These are phyloP conservation scores for Globisporangium paroecandrum DNA, from an alignment of 352 stramenopile genomes.

Conservation along the genomic window DNA sequence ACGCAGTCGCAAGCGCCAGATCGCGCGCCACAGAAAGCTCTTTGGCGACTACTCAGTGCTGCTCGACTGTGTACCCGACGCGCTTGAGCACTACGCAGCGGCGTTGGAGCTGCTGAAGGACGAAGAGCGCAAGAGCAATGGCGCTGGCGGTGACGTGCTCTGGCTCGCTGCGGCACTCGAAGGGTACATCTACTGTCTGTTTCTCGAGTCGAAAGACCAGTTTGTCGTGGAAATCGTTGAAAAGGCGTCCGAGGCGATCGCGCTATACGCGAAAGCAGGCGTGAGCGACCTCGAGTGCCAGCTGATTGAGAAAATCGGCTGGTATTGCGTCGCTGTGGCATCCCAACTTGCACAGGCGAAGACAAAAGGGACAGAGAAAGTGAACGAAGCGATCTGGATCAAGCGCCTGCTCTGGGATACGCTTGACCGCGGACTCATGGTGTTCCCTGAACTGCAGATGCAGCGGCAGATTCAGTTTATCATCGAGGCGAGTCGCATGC, in stretches of 20 bases:
- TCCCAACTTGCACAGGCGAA: slow-evolving; percentile 23
- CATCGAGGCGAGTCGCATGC: slow-evolving; percentile 56
- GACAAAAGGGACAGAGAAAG: slow-evolving; percentile 26
- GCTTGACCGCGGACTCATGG: slow-evolving; percentile 48
- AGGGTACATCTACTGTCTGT: slow-evolving; percentile 64
- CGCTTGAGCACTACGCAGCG: slow-evolving; percentile 62
- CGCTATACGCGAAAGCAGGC: slow-evolving; percentile 61
- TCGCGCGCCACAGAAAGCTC: slow-evolving; percentile 69
- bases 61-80: slow-evolving; percentile 57
- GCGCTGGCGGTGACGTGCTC: slow-evolving; percentile 45
- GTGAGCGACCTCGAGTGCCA: slow-evolving; percentile 67
- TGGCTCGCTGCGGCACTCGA: slow-evolving; percentile 83
- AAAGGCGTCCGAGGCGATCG: slow-evolving; percentile 67
- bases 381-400: slow-evolving; percentile 57
- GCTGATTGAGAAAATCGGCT: slow-evolving; percentile 65
- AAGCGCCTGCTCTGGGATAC: slow-evolving; percentile 72
- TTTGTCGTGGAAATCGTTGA: slow-evolving; percentile 76
- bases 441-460: slow-evolving; percentile 46
- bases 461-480: slow-evolving; percentile 68
- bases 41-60: slow-evolving; percentile 79
- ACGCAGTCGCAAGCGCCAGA: slow-evolving; percentile 48
- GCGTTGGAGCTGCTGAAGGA: slow-evolving; percentile 75
- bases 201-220: slow-evolving; percentile 42
- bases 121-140: slow-evolving; percentile 64
- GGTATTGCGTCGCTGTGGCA: slow-evolving; percentile 64